Evolutionary conservation across 192 early-diverging fungal genomes (phyloP).

Genomic region (Entrophospora sp.): DNA sequence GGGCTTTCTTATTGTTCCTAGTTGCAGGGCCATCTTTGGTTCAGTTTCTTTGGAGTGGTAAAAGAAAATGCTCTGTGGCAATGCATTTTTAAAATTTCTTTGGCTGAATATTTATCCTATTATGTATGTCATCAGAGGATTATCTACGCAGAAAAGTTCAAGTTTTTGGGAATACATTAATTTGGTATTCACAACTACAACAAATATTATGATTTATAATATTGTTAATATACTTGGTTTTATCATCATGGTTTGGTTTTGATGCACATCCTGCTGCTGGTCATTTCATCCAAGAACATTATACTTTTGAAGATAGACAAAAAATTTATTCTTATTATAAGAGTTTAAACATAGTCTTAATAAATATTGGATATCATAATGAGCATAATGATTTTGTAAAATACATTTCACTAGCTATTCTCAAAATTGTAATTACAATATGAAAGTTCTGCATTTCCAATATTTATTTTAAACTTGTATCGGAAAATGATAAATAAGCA

Average conservation of each 20-base stretch:
- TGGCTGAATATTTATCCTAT: slow-evolving; percentile 80
- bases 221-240: slow-evolving; percentile 53
- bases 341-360: slow-evolving; percentile 70
- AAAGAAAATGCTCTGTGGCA: slow-evolving; percentile 63
- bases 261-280: slow-evolving; percentile 87
- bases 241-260: slow-evolving; percentile 73
- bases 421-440: too few species aligned
- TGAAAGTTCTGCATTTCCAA: too few species aligned
- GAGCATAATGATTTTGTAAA: slow-evolving; percentile 97
- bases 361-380: slow-evolving; percentile 97
- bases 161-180: slow-evolving; percentile 74
- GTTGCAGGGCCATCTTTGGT: too few species aligned
- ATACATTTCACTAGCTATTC: too few species aligned
- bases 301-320: slow-evolving; percentile 84
- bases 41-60: slow-evolving; percentile 85
- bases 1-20: too few species aligned
- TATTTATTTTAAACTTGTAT: too few species aligned
- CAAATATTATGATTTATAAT: slow-evolving; percentile 44
- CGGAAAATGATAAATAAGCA: too few species aligned
- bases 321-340: slow-evolving; percentile 99
- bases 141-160: slow-evolving; percentile 55
- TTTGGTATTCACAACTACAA: slow-evolving; percentile 55
- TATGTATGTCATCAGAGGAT: slow-evolving; percentile 77
- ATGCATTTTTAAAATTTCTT: slow-evolving; percentile 57
- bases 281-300: slow-evolving; percentile 97